Percentiles rank a stretch among this genome's conserved stretches.
Conservation (phyloP, 306 rosid species). For the Cotoneaster glaucophyllus region DNA sequence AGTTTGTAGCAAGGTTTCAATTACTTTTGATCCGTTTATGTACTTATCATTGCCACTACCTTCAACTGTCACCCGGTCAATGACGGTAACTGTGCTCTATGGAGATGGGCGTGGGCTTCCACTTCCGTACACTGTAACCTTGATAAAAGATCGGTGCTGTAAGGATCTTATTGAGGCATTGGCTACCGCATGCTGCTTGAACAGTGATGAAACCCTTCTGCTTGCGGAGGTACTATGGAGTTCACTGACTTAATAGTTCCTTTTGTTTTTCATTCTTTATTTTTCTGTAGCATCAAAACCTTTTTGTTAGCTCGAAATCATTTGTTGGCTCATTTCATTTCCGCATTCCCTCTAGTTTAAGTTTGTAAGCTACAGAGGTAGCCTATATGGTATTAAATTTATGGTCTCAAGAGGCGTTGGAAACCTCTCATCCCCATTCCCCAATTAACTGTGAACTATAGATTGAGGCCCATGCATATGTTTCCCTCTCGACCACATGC, state of each 20-base stretch:
- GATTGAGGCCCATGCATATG: background rate
- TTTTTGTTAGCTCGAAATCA: background rate
- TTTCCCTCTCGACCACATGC: background rate
- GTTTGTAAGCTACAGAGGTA: background rate
- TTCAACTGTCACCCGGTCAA: conserved; percentile 72
- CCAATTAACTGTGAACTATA: background rate
- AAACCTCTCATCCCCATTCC: background rate
- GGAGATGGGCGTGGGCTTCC: conserved; percentile 89
- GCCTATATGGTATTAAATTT: background rate
- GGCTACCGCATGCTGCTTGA: conserved; percentile 76
- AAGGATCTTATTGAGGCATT: conserved; percentile 72
- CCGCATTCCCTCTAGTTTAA: background rate
- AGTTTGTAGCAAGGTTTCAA: conserved; percentile 75
- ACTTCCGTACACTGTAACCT: conserved; percentile 72
- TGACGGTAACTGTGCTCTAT: conserved; percentile 77
- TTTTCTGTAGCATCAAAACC: background rate
- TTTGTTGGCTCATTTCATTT: background rate
- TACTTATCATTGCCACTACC: conserved; percentile 93
- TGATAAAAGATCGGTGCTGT: conserved; percentile 59
- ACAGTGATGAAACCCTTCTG: conserved; percentile 79
- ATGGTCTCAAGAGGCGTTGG: background rate
- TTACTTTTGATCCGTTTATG: conserved; percentile 98
- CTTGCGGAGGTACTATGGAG: conserved; percentile 73
- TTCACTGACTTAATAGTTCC: conserved; percentile 1
- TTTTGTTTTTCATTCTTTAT: background rate